Conservation (phyloP, 139 green algal genomes). For the Ettlia oleoabundans region DNA sequence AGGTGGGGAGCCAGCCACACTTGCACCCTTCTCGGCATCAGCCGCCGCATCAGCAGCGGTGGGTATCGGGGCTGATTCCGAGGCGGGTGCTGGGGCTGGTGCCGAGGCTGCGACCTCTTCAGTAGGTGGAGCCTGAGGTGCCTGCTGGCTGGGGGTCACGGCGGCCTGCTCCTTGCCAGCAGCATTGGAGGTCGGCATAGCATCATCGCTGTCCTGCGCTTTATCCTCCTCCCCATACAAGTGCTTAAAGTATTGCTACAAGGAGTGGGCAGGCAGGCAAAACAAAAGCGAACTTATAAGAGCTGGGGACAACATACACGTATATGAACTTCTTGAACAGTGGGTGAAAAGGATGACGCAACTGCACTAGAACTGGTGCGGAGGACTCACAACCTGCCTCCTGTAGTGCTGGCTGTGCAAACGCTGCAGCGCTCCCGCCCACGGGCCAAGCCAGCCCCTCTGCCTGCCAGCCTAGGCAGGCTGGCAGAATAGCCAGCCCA, state of each 20-base stretch:
- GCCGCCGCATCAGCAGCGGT: not conserved
- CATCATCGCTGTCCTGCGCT: not conserved
- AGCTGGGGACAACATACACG: not conserved
- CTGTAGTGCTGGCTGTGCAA: no score
- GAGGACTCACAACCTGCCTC: no score
- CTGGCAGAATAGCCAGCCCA: not conserved
- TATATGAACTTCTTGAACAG: no score
- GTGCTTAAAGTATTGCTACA: conserved; percentile 35
- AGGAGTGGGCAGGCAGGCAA: not conserved
- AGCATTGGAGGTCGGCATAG: not conserved
- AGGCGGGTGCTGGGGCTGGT: no score
- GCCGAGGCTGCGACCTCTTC: no score
- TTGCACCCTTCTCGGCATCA: not conserved
- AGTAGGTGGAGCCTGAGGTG: no score
- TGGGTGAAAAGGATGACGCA: no score
- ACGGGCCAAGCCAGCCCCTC: no score
- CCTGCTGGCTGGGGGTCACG: no score
- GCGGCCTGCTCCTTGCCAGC: not conserved
- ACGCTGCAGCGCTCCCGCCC: no score
- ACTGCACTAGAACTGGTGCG: no score
- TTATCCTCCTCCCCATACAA: conserved; percentile 17
- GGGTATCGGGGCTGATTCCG: no score
- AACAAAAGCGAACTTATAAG: not conserved
- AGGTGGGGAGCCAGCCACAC: not conserved
- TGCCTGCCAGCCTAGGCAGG: not conserved